A percentile compares a stretch with the other conserved stretches of the same genome.
These are phyloP conservation scores for Phalaenopsis equestris DNA, from an alignment of 106 monocot species.

Conservation along the genomic window DNA sequence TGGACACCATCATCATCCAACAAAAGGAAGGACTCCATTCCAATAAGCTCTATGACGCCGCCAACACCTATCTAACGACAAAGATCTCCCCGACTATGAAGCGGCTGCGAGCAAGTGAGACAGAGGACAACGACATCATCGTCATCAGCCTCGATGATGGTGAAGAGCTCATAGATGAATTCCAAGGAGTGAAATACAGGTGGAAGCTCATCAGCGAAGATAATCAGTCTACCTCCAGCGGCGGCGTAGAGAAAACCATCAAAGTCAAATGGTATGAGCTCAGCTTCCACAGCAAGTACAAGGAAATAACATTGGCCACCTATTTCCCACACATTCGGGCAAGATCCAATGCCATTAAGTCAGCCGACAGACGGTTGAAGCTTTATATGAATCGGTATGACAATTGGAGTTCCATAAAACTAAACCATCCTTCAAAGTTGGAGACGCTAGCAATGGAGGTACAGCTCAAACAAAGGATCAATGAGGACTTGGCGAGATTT, in stretches of 20 bases:
- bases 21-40: slow-evolving; percentile 1
- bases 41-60: slow-evolving; percentile 21
- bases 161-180: slow-evolving; percentile 23
- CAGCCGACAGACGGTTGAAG: slow-evolving; percentile 9
- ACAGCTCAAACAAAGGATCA: background rate
- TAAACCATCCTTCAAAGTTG: slow-evolving; percentile 36
- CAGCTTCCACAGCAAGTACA: slow-evolving; percentile 24
- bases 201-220: slow-evolving; percentile 12
- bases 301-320: background rate
- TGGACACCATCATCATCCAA: slow-evolving; percentile 20
- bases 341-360: background rate
- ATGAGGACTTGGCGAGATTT: slow-evolving; percentile 16
- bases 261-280: slow-evolving; percentile 16
- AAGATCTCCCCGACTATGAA: slow-evolving; percentile 1
- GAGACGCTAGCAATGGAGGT: slow-evolving; percentile 16
- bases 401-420: slow-evolving; percentile 9
- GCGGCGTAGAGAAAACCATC: background rate
- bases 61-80: slow-evolving; percentile 13
- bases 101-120: slow-evolving; percentile 13
- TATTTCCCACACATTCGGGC: slow-evolving; percentile 25
- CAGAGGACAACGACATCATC: background rate
- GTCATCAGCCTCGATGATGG: slow-evolving; percentile 9
- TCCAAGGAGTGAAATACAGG: slow-evolving; percentile 21
- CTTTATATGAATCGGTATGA: slow-evolving; percentile 15
- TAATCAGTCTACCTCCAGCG: no score